Evolutionary conservation across 768 basidiomycete species (phyloP).

Genomic region (Pleurotus cornucopiae): DNA sequence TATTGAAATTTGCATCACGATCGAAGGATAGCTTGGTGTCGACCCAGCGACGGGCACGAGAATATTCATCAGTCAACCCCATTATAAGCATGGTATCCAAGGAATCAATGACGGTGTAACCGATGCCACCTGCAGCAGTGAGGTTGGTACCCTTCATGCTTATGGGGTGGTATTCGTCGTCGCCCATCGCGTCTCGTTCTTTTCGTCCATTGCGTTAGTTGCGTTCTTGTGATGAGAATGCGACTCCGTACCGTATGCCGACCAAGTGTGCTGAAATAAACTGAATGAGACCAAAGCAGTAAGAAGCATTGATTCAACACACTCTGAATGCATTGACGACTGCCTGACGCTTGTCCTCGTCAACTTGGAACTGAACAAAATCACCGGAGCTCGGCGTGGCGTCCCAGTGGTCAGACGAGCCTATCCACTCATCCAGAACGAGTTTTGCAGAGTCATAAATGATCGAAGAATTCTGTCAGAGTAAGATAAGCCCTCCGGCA

Average conservation of each 20-base stretch:
- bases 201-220: conserved; percentile 12
- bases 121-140: conserved; percentile 74
- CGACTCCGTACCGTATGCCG: conserved; percentile 63
- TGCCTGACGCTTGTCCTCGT: conserved; percentile 60
- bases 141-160: conserved; percentile 72
- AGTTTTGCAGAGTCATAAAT: conserved; percentile 12
- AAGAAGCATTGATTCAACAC: conserved; percentile 14
- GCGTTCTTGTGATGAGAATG: not conserved
- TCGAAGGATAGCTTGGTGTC: conserved; percentile 67
- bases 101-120: conserved; percentile 85
- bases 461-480: conserved; percentile 11
- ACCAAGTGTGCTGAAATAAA: conserved; percentile 70
- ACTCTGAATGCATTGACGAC: conserved; percentile 81
- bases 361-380: conserved; percentile 35
- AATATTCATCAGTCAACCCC: conserved; percentile 77
- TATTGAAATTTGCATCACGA: conserved; percentile 73
- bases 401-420: conserved; percentile 36
- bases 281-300: conserved; percentile 9
- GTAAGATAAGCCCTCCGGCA: not conserved
- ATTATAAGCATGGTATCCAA: conserved; percentile 86
- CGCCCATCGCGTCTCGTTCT: conserved; percentile 90
- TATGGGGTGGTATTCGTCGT: conserved; percentile 90
- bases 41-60: conserved; percentile 77
- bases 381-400: conserved; percentile 14
- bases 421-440: conserved; percentile 33